A percentile compares a stretch with the other conserved stretches of the same genome.
Conservation (phyloP, 352 stramenopile genomes). For the Globisporangium cederbergense region DNA sequence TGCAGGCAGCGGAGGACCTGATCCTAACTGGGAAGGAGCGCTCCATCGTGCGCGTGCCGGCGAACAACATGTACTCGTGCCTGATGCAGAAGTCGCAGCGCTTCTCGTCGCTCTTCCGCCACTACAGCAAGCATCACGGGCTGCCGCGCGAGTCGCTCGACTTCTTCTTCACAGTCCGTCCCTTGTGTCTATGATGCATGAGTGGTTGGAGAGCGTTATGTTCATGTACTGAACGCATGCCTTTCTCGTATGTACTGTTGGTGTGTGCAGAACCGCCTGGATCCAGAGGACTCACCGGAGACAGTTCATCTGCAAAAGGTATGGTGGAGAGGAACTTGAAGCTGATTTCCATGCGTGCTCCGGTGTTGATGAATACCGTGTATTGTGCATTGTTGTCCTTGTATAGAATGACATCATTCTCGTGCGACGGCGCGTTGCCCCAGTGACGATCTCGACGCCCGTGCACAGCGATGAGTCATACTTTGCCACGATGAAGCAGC, state of each 20-base stretch:
- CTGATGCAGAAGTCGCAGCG: slow-evolving; percentile 98
- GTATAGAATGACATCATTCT: slow-evolving; percentile 84
- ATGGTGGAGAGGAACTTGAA: background rate
- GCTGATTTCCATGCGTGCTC: background rate
- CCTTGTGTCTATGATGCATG: background rate
- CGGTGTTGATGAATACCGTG: slow-evolving; percentile 9
- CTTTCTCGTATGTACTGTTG: background rate
- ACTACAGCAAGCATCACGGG: slow-evolving; percentile 99
- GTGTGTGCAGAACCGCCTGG: slow-evolving; percentile 53
- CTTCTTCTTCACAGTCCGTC: slow-evolving; percentile 94
- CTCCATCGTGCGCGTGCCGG: slow-evolving; percentile 78
- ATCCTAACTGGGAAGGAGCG: slow-evolving; percentile 74
- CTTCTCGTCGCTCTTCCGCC: slow-evolving; percentile 96
- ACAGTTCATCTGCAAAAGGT: slow-evolving; percentile 85
- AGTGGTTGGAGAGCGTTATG: background rate
- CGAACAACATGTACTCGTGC: slow-evolving; percentile 91
- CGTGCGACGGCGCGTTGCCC: slow-evolving; percentile 50
- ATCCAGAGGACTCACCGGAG: slow-evolving; percentile 81
- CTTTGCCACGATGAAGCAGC: slow-evolving; percentile 71
- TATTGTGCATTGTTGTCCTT: background rate
- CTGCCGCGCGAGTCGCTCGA: slow-evolving; percentile 95
- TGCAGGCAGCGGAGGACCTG: slow-evolving; percentile 71
- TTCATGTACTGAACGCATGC: background rate
- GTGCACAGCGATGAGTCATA: slow-evolving; percentile 66
- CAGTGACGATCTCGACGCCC: slow-evolving; percentile 38